phyloP scores from a whole-genome alignment of 2,329 filamentous ascomycete genomes.

The Seiridium cupressi region DNA sequence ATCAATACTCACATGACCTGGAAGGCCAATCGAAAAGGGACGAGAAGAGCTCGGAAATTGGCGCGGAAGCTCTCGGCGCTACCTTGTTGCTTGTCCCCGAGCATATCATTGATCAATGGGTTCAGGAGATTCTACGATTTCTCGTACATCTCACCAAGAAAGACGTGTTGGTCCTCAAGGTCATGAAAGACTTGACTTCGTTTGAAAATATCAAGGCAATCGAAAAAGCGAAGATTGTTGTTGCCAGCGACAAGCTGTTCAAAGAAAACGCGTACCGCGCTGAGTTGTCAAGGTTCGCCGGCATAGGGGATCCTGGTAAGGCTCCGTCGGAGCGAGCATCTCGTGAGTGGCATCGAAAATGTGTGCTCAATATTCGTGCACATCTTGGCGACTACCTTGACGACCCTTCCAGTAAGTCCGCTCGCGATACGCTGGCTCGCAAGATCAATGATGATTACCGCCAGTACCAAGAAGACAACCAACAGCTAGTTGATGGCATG shows the following conservation, averaged over 20 bases:
- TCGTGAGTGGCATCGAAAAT: slow-evolving; percentile 1
- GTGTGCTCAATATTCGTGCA: background rate
- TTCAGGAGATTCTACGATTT: slow-evolving; percentile 30
- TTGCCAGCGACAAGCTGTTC: slow-evolving; percentile 30
- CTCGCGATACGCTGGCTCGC: background rate
- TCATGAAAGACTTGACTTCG: background rate
- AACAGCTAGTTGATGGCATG: background rate
- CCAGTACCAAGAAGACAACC: background rate
- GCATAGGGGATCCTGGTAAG: slow-evolving; percentile 8
- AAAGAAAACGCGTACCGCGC: slow-evolving; percentile 12
- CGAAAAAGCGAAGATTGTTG: slow-evolving; percentile 34
- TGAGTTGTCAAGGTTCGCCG: slow-evolving; percentile 15
- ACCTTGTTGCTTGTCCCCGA: slow-evolving; percentile 38
- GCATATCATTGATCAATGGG: slow-evolving; percentile 40
- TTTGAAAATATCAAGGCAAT: slow-evolving; percentile 13
- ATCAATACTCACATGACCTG: slow-evolving; percentile 19
- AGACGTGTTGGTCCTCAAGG: background rate
- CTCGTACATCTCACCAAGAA: slow-evolving; percentile 15
- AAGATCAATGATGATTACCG: background rate
- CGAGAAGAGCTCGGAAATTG: slow-evolving; percentile 6
- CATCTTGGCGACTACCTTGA: background rate
- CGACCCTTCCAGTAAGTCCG: too few species aligned
- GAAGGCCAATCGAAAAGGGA: slow-evolving; percentile 16
- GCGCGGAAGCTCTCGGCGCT: slow-evolving; percentile 28
- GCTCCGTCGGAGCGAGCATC: slow-evolving; percentile 1